Conservation (phyloP, 176 grass and related monocot species). For the Triticum dicoccoides region DNA sequence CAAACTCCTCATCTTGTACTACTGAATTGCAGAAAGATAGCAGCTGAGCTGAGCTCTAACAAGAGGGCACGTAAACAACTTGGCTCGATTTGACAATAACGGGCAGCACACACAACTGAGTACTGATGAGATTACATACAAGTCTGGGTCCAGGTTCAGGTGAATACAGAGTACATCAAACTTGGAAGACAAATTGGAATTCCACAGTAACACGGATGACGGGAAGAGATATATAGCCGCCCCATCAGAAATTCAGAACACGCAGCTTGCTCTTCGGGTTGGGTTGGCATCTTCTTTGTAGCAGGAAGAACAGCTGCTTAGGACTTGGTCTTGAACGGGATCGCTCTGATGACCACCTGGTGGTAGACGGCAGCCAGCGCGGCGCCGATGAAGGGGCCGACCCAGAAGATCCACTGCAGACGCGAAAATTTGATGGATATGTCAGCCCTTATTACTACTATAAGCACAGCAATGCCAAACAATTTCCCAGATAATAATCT, state of each 20-base stretch:
- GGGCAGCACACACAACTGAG: constrained; percentile 11
- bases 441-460: background rate
- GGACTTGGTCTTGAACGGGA: constrained; percentile 79
- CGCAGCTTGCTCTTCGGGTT: background rate
- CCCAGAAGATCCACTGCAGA: constrained; percentile 88
- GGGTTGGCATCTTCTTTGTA: background rate
- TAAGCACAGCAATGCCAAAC: background rate
- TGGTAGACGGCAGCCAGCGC: constrained; percentile 76
- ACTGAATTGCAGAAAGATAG: too few relatives aligned
- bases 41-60: too few relatives aligned
- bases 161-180: constrained; percentile 21
- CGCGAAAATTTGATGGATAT: background rate
- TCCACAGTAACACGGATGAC: constrained; percentile 11
- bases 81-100: too few relatives aligned
- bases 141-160: constrained; percentile 12
- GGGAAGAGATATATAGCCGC: background rate
- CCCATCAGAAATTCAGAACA: background rate
- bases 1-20: too few relatives aligned
- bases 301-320: constrained; percentile 22
- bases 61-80: too few relatives aligned
- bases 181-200: constrained; percentile 31
- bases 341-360: constrained; percentile 88
- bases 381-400: constrained; percentile 79
- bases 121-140: constrained; percentile 56
- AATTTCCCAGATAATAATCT: background rate